Percentiles rank a stretch among this genome's conserved stretches.
These are phyloP conservation scores for Fusarium sp. DNA, from an alignment of 2,329 filamentous ascomycete species.

Conservation along the genomic window DNA sequence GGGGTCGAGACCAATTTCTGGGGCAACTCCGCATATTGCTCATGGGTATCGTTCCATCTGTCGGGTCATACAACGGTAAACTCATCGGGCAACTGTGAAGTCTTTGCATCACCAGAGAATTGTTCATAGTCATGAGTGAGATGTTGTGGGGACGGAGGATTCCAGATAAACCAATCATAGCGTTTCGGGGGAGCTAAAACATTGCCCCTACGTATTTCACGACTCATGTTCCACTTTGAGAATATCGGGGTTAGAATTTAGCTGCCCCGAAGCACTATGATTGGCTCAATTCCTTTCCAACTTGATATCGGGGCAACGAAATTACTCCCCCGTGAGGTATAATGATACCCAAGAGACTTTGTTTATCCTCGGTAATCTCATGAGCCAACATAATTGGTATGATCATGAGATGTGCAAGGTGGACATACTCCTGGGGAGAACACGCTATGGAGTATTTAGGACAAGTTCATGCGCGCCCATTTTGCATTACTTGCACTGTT, in stretches of 20 bases:
- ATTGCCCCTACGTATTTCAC: neutral
- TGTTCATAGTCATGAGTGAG: neutral
- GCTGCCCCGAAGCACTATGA: neutral
- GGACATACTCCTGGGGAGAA: accelerated
- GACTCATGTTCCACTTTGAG: neutral
- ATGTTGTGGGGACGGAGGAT: accelerated
- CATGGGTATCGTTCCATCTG: neutral
- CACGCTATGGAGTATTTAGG: slow-evolving; percentile 2
- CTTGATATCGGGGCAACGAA: neutral
- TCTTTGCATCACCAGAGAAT: neutral
- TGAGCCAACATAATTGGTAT: neutral
- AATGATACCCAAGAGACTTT: accelerated
- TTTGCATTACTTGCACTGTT: neutral
- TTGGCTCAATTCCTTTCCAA: neutral
- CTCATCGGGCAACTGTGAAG: neutral
- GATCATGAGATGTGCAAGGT: neutral
- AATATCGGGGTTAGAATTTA: neutral
- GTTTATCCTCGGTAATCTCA: neutral
- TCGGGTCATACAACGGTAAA: neutral
- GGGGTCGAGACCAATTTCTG: neutral
- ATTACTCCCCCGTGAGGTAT: neutral
- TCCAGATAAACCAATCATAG: slow-evolving; percentile 10
- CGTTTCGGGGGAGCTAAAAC: slow-evolving; percentile 41
- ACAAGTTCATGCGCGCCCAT: neutral
- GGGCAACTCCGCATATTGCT: slow-evolving; percentile 4